Conservation (phyloP, 2,329 filamentous ascomycete species). For the Talaromyces funiculosus region DNA sequence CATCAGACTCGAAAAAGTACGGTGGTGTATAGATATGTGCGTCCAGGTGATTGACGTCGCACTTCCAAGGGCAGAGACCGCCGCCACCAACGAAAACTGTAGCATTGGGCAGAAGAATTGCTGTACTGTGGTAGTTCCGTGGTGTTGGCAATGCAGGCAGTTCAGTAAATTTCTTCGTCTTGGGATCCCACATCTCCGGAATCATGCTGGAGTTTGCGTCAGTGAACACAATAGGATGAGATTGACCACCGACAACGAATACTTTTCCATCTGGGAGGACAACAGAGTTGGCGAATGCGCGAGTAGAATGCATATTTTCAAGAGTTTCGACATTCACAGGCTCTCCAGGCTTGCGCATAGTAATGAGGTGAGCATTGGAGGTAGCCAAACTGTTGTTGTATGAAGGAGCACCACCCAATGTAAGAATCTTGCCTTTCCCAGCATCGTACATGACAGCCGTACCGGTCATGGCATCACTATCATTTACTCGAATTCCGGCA, state of each 20-base stretch:
- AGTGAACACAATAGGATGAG: conserved; percentile 37
- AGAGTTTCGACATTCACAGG: conserved; percentile 27
- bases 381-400: conserved; percentile 44
- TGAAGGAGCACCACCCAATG: conserved; percentile 45
- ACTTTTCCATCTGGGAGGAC: conserved; percentile 44
- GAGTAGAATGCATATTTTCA: conserved; percentile 31
- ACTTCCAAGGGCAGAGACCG: conserved; percentile 46
- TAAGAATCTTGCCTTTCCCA: conserved; percentile 49
- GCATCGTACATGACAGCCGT: conserved; percentile 56
- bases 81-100: conserved; percentile 48
- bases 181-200: conserved; percentile 44
- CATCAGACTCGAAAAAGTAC: conserved; percentile 48
- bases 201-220: conserved; percentile 39
- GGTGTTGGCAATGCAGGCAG: conserved; percentile 37
- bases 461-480: conserved; percentile 52
- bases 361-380: conserved; percentile 47
- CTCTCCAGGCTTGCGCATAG: conserved; percentile 31
- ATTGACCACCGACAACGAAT: conserved; percentile 44
- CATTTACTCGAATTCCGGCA: conserved; percentile 43
- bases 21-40: conserved; percentile 51
- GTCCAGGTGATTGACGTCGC: conserved; percentile 46
- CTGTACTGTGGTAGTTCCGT: conserved; percentile 46
- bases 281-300: conserved; percentile 40
- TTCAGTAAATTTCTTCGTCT: conserved; percentile 34
- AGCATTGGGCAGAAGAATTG: conserved; percentile 45